Base-by-base conservation (phyloP, 495 filamentous ascomycete genomes). In the Cenococcum geophilum region DNA sequence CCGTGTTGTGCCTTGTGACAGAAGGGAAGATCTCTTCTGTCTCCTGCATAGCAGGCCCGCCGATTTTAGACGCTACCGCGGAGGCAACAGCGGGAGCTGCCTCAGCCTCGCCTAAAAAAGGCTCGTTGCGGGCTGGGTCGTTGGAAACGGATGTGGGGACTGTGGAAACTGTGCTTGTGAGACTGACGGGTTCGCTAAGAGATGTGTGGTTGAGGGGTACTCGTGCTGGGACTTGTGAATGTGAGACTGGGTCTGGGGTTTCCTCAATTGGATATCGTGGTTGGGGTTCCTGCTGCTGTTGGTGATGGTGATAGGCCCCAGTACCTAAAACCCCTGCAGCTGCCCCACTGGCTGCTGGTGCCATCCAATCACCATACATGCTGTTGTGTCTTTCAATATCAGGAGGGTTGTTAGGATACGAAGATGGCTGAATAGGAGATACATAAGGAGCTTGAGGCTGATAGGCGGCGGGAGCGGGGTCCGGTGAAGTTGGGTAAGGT, bases 281-380 rank as follows among this genome's bases (percentile, higher is more conserved):
- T 54, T 59, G 56, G 37, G n/a, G 20, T 37, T 63, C 22, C 16
- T 55, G 52, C 10, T 48, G 14, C 35, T 58, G 48, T n/a, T 70
- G 70, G 12, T 67, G 62, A 4, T 60, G 53, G 1, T 25, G 50
- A 45, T 69, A 70, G 10, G 65, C 70, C 27, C 62, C 70, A 4
- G 65, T 64, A 4, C 61, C 71, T 1, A 66, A 23, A 8, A 58
- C 68, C 21, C 67, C 71, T 18, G 62, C 70, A 4, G 67, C 72
- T 36, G 56, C 72, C 16, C 70, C 74, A n/a, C 62, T 69, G 4
- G 69, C 73, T 16, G 68, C 68, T 35, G 74, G 73, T 5, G 70
- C 68, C 70, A 75, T 69, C 74, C 74, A 75, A 45, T 75, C 70
- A 36, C 71, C 73, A 53, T 76, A 74, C 11, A 23, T 60, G 32